Conservation (phyloP, 768 basidiomycete species). For the Polyporus arcularius region DNA sequence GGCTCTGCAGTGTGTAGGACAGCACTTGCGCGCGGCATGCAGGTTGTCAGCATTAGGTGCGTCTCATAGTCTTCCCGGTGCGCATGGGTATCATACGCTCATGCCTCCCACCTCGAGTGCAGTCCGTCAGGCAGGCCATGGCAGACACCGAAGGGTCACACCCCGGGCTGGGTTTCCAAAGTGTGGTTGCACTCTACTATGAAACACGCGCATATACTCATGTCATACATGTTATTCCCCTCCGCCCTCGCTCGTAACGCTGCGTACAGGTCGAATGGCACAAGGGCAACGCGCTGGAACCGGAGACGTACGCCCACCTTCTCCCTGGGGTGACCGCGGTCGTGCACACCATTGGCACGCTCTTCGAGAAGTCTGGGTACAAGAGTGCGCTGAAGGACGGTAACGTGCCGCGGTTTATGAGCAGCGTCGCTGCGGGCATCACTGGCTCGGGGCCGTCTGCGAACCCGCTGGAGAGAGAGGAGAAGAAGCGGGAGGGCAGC, state of each 20-base stretch:
- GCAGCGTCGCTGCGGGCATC: constrained; percentile 45
- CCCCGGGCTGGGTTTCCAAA: constrained; percentile 81
- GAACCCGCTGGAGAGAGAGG: constrained; percentile 60
- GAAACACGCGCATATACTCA: constrained; percentile 4
- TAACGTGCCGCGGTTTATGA: constrained; percentile 51
- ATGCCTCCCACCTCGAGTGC: neutral
- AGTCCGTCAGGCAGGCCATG: constrained; percentile 90
- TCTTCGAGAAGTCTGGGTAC: constrained; percentile 81
- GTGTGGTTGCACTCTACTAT: constrained; percentile 40
- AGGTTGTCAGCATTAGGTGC: constrained; percentile 89
- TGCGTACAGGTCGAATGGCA: constrained; percentile 80
- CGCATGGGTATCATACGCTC: neutral
- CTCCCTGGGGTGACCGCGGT: constrained; percentile 72
- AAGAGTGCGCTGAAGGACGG: constrained; percentile 70
- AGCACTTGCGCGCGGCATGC: constrained; percentile 81
- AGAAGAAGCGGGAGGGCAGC: constrained; percentile 37
- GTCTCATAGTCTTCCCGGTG: constrained; percentile 6
- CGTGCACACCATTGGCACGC: constrained; percentile 91
- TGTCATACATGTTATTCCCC: neutral
- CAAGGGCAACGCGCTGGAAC: constrained; percentile 78
- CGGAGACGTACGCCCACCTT: constrained; percentile 68
- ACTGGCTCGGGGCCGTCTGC: constrained; percentile 30
- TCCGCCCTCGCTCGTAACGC: constrained; percentile 1
- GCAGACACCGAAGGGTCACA: constrained; percentile 85
- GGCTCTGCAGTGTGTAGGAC: constrained; percentile 92